Evolutionary conservation across 768 basidiomycete genomes (phyloP).

Genomic region (Leccinum ochraceum): DNA sequence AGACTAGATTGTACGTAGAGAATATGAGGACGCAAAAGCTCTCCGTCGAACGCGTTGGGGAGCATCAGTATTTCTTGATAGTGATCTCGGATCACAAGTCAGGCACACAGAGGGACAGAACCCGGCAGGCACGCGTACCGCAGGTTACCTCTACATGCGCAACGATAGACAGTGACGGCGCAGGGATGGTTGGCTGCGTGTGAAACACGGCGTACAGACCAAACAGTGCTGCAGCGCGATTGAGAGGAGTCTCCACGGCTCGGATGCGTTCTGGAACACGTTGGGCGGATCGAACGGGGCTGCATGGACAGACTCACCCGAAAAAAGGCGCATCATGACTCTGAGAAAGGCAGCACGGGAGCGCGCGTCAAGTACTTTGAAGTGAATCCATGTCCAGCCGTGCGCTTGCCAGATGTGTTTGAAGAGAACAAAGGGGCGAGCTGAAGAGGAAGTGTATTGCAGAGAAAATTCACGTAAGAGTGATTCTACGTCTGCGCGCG

Average conservation of each 20-base stretch:
- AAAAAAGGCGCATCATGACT: constrained; percentile 61
- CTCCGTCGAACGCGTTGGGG: constrained; percentile 44
- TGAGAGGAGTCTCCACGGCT: constrained; percentile 51
- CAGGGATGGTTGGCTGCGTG: constrained; percentile 61
- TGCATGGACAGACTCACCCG: constrained; percentile 46
- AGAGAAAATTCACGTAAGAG: constrained; percentile 56
- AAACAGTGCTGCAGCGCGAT: constrained; percentile 63
- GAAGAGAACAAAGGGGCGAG: constrained; percentile 66
- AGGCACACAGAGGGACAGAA: neutral
- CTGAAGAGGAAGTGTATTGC: constrained; percentile 38
- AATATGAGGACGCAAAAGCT: constrained; percentile 43
- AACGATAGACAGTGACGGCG: constrained; percentile 51
- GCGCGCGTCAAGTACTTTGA: constrained; percentile 69
- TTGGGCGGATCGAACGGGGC: neutral
- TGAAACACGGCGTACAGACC: constrained; percentile 67
- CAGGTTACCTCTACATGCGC: constrained; percentile 60
- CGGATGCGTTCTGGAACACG: constrained; percentile 50
- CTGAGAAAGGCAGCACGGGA: constrained; percentile 64
- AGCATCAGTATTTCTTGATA: constrained; percentile 51
- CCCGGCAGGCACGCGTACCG: constrained; percentile 38
- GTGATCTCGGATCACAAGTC: constrained; percentile 47
- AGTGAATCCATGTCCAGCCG: constrained; percentile 77
- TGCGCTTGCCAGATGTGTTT: constrained; percentile 64
- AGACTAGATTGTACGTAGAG: constrained; percentile 52
- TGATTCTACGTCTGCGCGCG: constrained; percentile 61